Conservation (phyloP, 2,329 filamentous ascomycete genomes). For the Blastomyces gilchristii region DNA sequence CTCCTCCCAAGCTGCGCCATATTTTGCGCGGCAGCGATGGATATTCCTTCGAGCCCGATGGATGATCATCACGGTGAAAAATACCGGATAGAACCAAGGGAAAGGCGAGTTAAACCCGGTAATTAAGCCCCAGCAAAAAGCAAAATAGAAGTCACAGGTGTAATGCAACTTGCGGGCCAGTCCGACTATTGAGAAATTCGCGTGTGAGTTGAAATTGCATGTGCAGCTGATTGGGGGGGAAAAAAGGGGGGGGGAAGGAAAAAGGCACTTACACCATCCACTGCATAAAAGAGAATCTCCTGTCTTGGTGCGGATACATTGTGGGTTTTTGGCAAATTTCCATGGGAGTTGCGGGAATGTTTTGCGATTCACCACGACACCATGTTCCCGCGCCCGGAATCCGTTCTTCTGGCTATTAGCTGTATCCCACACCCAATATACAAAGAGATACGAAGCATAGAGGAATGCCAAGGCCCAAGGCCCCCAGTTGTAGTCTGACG, state of each 20-base stretch:
- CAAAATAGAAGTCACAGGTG: conserved; percentile 67
- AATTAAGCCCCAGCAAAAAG: conserved; percentile 66
- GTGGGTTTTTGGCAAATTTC: conserved; percentile 69
- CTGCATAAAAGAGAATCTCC: conserved; percentile 70
- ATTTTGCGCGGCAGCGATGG: conserved; percentile 62
- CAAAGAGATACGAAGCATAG: conserved; percentile 60
- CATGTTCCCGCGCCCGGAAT: conserved; percentile 69
- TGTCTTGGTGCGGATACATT: conserved; percentile 59
- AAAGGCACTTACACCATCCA: conserved; percentile 59
- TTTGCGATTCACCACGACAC: conserved; percentile 56
- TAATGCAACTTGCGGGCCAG: conserved; percentile 71
- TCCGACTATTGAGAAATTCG: conserved; percentile 40
- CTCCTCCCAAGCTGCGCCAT: conserved; percentile 73
- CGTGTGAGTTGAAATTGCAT: conserved; percentile 14
- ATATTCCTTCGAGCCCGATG: conserved; percentile 69
- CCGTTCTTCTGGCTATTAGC: conserved; percentile 88
- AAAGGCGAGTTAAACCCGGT: conserved; percentile 65
- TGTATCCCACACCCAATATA: conserved; percentile 88
- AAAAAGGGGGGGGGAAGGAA: not conserved
- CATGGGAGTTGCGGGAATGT: conserved; percentile 83
- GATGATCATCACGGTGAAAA: conserved; percentile 69
- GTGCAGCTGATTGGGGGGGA: not conserved
- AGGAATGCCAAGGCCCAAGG: conserved; percentile 53
- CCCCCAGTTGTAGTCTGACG: conserved; percentile 66
- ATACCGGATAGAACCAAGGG: conserved; percentile 79